Conservation (phyloP, 148 eudicot species). For the Vaccinium darrowii region DNA sequence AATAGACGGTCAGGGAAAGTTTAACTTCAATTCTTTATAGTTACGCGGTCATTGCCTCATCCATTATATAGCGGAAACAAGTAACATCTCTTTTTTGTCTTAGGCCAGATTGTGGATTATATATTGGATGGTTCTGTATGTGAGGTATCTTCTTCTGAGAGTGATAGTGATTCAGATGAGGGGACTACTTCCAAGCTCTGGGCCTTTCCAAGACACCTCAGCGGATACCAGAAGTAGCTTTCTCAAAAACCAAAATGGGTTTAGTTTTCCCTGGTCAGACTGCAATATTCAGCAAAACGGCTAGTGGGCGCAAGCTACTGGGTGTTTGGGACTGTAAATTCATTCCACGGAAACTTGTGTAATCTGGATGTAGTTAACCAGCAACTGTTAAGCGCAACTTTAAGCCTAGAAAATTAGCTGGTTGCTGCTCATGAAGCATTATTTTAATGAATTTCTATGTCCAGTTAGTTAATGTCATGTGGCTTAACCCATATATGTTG, state of each 20-base stretch:
- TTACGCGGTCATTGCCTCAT: too few species aligned
- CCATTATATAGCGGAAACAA: background rate
- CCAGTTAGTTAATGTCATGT: background rate
- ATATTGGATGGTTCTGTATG: constrained; percentile 34
- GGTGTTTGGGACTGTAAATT: background rate
- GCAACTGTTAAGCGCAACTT: background rate
- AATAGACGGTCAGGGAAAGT: too few species aligned
- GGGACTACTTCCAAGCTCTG: constrained; percentile 34
- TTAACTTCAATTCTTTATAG: too few species aligned
- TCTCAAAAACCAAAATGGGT: background rate
- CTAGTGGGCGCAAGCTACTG: background rate
- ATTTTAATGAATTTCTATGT: background rate
- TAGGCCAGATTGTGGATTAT: constrained; percentile 59
- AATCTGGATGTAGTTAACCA: background rate
- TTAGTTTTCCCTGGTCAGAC: background rate
- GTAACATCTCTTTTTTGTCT: constrained; percentile 12
- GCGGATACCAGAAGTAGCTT: background rate
- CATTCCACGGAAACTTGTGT: background rate
- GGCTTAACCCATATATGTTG: background rate
- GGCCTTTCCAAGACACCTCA: constrained; percentile 32
- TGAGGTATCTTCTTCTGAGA: constrained; percentile 39
- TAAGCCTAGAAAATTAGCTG: constrained; percentile 6
- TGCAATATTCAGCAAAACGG: too few species aligned
- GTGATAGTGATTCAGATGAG: constrained; percentile 61
- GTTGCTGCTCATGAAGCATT: background rate